These are phyloP conservation scores for Nicotiana knightiana DNA, from an alignment of 257 asterid species.

Conservation along the genomic window DNA sequence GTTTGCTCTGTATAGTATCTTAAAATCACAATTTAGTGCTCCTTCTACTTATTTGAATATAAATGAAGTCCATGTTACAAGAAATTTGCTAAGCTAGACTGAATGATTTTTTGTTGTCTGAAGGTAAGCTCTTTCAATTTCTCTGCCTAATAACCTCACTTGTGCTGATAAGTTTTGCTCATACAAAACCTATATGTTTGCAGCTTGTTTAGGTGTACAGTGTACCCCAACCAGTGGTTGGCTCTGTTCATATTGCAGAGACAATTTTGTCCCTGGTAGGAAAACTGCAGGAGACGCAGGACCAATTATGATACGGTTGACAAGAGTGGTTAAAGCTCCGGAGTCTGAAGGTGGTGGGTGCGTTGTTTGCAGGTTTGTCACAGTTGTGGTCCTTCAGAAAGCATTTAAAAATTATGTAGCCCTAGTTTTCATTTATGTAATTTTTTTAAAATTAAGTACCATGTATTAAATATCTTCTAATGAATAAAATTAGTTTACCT, in stretches of 20 bases:
- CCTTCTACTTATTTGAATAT: background rate
- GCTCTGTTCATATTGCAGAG: constrained; percentile 78
- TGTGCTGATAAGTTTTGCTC: background rate
- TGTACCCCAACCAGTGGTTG: constrained; percentile 53
- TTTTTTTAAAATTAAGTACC: background rate
- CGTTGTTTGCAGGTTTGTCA: constrained; percentile 86
- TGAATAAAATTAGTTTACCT: background rate
- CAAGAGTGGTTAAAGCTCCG: constrained; percentile 84
- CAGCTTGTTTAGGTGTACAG: constrained; percentile 83
- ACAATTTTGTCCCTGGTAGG: constrained; percentile 57
- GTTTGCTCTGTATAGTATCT: background rate
- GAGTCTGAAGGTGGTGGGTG: constrained; percentile 91
- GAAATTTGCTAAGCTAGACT: background rate
- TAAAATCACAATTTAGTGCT: background rate
- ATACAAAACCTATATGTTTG: constrained; percentile 20
- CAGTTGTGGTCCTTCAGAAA: background rate
- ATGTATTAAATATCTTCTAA: background rate
- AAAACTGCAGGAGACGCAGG: constrained; percentile 54
- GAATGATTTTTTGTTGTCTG: background rate
- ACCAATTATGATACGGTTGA: constrained; percentile 62
- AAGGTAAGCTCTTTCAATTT: background rate
- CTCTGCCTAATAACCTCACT: background rate
- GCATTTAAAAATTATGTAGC: background rate
- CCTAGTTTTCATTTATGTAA: background rate
- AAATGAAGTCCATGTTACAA: background rate